Evolutionary conservation across 176 grass and related monocot species (phyloP).

Genomic region (Oryza glaberrima): DNA sequence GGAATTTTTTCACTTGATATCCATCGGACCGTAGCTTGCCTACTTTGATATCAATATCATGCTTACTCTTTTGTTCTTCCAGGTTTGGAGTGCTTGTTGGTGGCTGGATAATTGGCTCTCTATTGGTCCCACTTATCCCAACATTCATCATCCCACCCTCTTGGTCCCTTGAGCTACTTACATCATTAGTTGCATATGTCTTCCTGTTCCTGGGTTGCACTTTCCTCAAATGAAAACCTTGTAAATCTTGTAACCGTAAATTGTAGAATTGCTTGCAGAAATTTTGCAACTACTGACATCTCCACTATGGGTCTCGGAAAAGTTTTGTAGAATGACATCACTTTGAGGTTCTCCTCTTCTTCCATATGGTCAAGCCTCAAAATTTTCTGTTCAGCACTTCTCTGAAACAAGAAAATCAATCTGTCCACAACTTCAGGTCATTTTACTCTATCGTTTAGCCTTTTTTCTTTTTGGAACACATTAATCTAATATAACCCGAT

Average conservation of each 20-base stretch:
- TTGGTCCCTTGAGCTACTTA: constrained; percentile 96
- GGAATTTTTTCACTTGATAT: not conserved
- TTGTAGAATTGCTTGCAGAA: constrained; percentile 22
- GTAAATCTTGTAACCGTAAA: constrained; percentile 26
- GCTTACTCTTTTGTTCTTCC: constrained; percentile 34
- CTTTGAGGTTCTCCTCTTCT: no score
- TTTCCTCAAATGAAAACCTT: constrained; percentile 73
- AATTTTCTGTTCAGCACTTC: not conserved
- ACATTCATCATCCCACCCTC: constrained; percentile 75
- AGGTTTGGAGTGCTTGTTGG: constrained; percentile 87
- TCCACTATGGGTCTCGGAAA: not conserved
- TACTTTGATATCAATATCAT: constrained; percentile 22
- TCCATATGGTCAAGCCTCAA: no score
- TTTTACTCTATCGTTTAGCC: not conserved
- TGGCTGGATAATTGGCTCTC: constrained; percentile 78
- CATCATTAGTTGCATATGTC: constrained; percentile 80
- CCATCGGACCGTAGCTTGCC: not conserved
- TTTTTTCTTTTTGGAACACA: no score
- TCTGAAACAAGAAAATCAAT: not conserved
- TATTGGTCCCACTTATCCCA: constrained; percentile 79
- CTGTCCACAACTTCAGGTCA: not conserved
- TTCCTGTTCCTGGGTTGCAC: constrained; percentile 86
- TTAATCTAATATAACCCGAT: no score
- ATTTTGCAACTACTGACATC: constrained; percentile 37
- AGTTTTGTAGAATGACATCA: constrained; percentile 4